Percentiles rank a stretch among this genome's conserved stretches.
phyloP scores from a whole-genome alignment of 2,329 filamentous ascomycete genomes.

The Colletotrichum scovillei region DNA sequence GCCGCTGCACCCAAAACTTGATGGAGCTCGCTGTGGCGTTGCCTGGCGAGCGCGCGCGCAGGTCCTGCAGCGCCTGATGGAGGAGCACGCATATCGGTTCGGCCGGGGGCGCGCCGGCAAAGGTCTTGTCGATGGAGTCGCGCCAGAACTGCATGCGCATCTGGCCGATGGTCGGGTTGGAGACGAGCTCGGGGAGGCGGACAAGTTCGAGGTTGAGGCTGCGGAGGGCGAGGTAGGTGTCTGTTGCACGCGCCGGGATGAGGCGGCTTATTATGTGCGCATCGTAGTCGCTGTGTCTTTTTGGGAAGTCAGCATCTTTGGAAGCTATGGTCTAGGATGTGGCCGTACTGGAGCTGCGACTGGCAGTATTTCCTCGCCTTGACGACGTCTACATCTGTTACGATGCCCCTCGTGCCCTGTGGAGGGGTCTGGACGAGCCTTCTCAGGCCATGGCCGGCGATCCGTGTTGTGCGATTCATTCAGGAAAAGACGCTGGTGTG shows the following conservation, averaged over 20 bases:
- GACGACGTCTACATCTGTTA: conserved; percentile 62
- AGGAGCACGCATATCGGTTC: conserved; percentile 92
- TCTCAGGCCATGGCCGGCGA: conserved; percentile 51
- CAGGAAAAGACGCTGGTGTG: conserved; percentile 36
- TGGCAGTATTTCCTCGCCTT: conserved; percentile 66
- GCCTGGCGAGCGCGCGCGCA: conserved; percentile 54
- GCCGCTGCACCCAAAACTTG: conserved; percentile 79
- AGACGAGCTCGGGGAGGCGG: conserved; percentile 88
- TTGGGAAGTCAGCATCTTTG: conserved; percentile 2
- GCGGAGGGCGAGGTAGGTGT: conserved; percentile 90
- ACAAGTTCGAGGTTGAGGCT: conserved; percentile 94
- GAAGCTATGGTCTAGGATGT: not conserved
- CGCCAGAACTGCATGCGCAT: conserved; percentile 97
- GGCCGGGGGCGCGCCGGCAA: conserved; percentile 82
- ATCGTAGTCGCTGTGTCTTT: conserved; percentile 90
- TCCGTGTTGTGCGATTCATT: conserved; percentile 54
- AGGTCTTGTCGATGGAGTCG: conserved; percentile 82
- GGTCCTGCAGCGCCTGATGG: conserved; percentile 75
- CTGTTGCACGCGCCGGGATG: conserved; percentile 77
- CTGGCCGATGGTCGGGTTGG: conserved; percentile 84
- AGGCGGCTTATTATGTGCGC: conserved; percentile 89
- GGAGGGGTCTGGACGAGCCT: conserved; percentile 44
- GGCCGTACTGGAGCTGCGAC: conserved; percentile 60
- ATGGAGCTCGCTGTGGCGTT: conserved; percentile 59
- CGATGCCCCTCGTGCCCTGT: conserved; percentile 45